A percentile compares a stretch with the other conserved stretches of the same genome.
Conservation (phyloP, 1,284 basidiomycete species). For the Caloboletus firmus region DNA sequence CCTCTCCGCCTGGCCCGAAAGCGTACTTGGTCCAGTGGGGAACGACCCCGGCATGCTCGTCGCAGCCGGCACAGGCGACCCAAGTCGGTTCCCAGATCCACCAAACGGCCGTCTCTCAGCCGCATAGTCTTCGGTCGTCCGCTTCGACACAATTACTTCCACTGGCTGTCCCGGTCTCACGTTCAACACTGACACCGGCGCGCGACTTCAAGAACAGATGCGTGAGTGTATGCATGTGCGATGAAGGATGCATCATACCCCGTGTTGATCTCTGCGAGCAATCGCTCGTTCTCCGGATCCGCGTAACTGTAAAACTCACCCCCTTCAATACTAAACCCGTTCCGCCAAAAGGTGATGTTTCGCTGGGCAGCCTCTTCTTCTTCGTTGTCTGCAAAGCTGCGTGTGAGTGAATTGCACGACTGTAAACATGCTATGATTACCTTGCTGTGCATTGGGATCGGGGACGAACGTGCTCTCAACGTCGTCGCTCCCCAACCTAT, state of each 20-base stretch:
- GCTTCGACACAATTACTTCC: conserved; percentile 79
- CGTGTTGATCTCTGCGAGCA: conserved; percentile 77
- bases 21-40: conserved; percentile 30
- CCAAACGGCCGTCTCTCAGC: conserved; percentile 58
- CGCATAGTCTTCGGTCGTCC: conserved; percentile 74
- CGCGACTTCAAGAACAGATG: conserved; percentile 48
- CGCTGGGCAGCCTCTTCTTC: conserved; percentile 68
- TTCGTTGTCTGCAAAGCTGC: conserved; percentile 32
- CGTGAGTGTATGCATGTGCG: background rate
- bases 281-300: conserved; percentile 72
- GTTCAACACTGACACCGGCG: conserved; percentile 78
- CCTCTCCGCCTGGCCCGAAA: conserved; percentile 29
- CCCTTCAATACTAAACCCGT: conserved; percentile 93
- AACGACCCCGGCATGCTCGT: conserved; percentile 59
- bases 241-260: conserved; percentile 49
- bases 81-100: conserved; percentile 84
- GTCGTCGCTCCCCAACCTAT: conserved; percentile 87
- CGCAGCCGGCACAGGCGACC: conserved; percentile 55
- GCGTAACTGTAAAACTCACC: conserved; percentile 86
- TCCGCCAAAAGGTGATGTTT: conserved; percentile 88
- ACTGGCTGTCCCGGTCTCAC: conserved; percentile 82
- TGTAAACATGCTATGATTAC: conserved; percentile 6
- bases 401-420: background rate
- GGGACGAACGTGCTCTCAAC: conserved; percentile 69
- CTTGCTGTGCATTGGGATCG: conserved; percentile 53